Base-by-base conservation (phyloP, 2,329 filamentous ascomycete species). In the Claviceps sp. region DNA sequence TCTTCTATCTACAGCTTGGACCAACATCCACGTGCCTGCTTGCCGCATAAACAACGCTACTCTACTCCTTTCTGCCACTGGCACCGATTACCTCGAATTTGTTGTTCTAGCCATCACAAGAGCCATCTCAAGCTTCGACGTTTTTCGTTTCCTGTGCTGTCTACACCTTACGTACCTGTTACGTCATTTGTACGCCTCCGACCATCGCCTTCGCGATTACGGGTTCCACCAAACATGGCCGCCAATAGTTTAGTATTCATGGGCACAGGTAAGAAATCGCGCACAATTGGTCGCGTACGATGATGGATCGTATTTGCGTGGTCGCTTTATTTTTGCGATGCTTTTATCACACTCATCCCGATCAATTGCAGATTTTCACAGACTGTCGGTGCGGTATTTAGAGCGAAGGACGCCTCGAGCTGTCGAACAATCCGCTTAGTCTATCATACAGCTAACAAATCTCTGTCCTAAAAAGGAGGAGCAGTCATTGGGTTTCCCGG, bases 251-350 rank as follows among this genome's bases (percentile, higher is more conserved):
- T 62, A 57, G 64, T 65, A 56, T 34, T 34, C 10, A 59, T 66
- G 59, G 64, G 64, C 59, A 66, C 64, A 68, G 65, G 65, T 68
- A 64, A 55, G 53, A 51, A 49, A 52, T 48, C 53, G 54, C 11
- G 5, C 16, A 44, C 16, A 16, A n/a, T 22, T 48, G 19, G 50
- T 54, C 46, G 50, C 48, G 41, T 22, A 16, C 16, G 13, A 24
- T 47, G 19, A 2, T 19, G 17, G 3, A 24, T 24, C 47, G 47
- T 34, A 22, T n/a, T 37, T 38, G 8, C 11, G 6, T 19, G 24
- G 37, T 41, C 17, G 51, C 42, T 19, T 47, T 13, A 38, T 2
- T 10, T 10, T 3, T 19, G 3, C 6, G 42, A 8, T 52, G 19
- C 19, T 13, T 40, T 41, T 17, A 40, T 2, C 37, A 38, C 13